Evolutionary conservation across 208 protist genomes (phyloP), one percentile per base, ranked within the genome.

Genomic region (Naegleria fowleri): DNA sequence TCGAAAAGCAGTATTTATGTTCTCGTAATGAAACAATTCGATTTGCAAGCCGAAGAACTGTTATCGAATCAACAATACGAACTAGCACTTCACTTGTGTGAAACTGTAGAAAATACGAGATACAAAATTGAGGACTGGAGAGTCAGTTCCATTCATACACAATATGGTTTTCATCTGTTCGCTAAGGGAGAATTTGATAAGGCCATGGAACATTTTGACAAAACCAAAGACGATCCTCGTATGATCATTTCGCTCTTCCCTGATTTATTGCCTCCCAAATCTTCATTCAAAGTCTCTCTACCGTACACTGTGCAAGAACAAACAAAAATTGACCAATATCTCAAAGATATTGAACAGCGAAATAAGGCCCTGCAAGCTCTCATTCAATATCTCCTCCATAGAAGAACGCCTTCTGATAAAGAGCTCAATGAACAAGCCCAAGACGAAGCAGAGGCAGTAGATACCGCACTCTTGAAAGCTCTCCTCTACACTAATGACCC

Each of bases 131-230:
- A 89, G 38, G 25, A 92, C 5, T 58, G 85, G n/a, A 36, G 76
- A 36, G 39, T 91, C 19, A 33, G 48, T 38, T 58, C n/a, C 19
- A 83, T 92, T 41, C 59, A 87, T 11, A 16, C 52, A 2, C 36
- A 92, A 67, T 89, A 92, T 90, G 91, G n/a, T n/a, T 92, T 92
- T 75, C 67, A 92, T n/a, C 48, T 92, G 2, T 92, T 92, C 41
- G 22, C 40, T 0, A 59, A 89, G 11, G 91, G 86, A 11, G 58
- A 91, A 51, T 92, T 83, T 67, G n/a, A 83, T 0, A 88, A 88
- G 4, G n/a, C 91, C 38, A 92, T 92, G 90, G n/a, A 75, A 39
- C 91, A 90, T 38, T 92, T 92, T 76, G 39, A 89, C 15, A 52
- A 39, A 22, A 90, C 43, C 19, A 55, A 92, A 43, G 38, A 88